phyloP scores from a whole-genome alignment of 176 grass and related monocot genomes.

The Triticum dicoccoides region DNA sequence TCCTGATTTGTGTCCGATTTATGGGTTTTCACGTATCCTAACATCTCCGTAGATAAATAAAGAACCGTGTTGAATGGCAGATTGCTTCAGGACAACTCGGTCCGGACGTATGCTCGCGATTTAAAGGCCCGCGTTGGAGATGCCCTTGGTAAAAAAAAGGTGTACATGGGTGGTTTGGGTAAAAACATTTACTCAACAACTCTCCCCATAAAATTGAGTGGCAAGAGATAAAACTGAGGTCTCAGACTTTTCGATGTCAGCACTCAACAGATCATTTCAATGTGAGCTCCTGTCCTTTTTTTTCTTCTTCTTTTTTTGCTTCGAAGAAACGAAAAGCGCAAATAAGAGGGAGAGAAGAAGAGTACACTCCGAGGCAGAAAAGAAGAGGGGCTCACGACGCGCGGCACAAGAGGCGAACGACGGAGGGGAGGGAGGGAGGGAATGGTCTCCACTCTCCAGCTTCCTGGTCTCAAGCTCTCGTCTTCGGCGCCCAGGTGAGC shows the following conservation, averaged over 20 bases:
- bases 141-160: no score
- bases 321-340: conserved; percentile 35
- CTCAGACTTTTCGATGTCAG: not conserved
- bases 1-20: no score
- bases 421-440: not conserved
- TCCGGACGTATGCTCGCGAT: no score
- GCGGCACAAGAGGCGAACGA: not conserved
- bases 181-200: not conserved
- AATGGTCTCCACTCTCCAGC: conserved; percentile 5
- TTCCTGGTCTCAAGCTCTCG: not conserved
- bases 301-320: not conserved
- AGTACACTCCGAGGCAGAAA: conserved; percentile 3
- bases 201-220: not conserved
- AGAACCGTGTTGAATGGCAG: no score
- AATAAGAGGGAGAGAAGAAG: not conserved
- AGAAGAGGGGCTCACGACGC: not conserved
- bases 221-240: not conserved
- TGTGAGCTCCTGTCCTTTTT: no score
- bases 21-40: no score
- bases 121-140: no score
- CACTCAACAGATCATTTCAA: not conserved
- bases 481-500: conserved; percentile 30
- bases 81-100: no score
- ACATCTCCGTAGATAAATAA: no score
- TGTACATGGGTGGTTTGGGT: not conserved